phyloP scores from a whole-genome alignment of 1,139 yeast species.

The Pneumocystis murina region DNA sequence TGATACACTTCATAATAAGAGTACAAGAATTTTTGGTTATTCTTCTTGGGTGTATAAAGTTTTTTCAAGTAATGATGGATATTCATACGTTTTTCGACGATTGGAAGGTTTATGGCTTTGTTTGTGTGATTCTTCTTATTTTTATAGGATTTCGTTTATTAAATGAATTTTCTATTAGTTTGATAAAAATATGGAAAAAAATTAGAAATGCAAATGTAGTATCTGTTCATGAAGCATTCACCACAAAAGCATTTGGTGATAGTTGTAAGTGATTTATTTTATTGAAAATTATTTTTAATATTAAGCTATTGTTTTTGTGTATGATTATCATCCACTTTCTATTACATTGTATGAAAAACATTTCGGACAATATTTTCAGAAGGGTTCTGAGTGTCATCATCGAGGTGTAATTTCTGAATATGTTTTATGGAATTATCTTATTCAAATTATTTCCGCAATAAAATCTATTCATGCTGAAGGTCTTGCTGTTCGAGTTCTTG shows the following conservation, averaged over 20 bases:
- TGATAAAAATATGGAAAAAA: constrained; percentile 39
- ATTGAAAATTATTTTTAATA: constrained; percentile 15
- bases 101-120: constrained; percentile 38
- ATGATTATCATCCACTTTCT: constrained; percentile 14
- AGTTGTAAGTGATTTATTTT: constrained; percentile 31
- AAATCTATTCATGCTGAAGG: constrained; percentile 45
- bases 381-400: constrained; percentile 18
- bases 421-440: constrained; percentile 56
- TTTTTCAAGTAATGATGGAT: constrained; percentile 64
- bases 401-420: constrained; percentile 37
- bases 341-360: constrained; percentile 43
- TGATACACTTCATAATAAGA: constrained; percentile 44
- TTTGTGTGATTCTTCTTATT: background rate
- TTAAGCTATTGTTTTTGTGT: constrained; percentile 15
- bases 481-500: constrained; percentile 48
- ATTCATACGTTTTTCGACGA: constrained; percentile 59
- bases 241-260: constrained; percentile 76
- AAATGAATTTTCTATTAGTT: constrained; percentile 41
- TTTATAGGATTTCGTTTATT: constrained; percentile 21
- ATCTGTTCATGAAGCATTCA: constrained; percentile 63
- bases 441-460: constrained; percentile 60
- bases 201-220: constrained; percentile 47
- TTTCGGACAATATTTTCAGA: constrained; percentile 30
- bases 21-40: constrained; percentile 43
- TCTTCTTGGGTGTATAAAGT: constrained; percentile 62